Evolutionary conservation across 2,329 filamentous ascomycete genomes (phyloP).

Genomic region (Ophiostoma sp.): DNA sequence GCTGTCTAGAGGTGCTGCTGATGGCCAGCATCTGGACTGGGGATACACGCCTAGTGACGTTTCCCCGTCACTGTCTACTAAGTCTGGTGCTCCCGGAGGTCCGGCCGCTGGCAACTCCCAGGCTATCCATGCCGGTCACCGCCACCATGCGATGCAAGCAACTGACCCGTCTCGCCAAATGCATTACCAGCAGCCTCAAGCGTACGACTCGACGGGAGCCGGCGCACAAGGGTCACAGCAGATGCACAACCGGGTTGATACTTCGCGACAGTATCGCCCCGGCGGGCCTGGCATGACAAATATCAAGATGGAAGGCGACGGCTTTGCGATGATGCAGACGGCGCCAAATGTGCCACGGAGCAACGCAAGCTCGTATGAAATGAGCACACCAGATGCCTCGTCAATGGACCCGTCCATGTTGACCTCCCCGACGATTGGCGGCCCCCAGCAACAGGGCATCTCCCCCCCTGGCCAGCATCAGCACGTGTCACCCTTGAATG

Average conservation of each 20-base stretch:
- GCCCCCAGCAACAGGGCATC: conserved; percentile 14
- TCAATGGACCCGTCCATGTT: conserved; percentile 40
- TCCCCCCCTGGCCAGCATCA: conserved; percentile 8
- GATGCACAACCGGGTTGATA: background rate
- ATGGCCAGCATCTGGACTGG: conserved; percentile 27
- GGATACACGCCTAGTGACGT: conserved; percentile 18
- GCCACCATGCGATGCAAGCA: conserved; percentile 24
- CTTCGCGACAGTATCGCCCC: conserved; percentile 29
- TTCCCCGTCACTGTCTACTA: conserved; percentile 25
- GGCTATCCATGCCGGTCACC: background rate
- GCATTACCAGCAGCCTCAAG: conserved; percentile 26
- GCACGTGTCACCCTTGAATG: conserved; percentile 20
- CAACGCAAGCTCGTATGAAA: conserved; percentile 36
- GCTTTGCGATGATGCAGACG: conserved; percentile 37
- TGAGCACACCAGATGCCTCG: conserved; percentile 27
- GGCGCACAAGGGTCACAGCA: conserved; percentile 22
- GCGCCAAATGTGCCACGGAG: conserved; percentile 39
- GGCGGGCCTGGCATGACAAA: conserved; percentile 24
- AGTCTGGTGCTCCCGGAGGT: conserved; percentile 13
- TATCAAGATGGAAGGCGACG: conserved; percentile 38
- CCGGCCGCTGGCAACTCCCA: background rate
- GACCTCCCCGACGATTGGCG: conserved; percentile 38
- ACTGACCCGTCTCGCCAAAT: conserved; percentile 29
- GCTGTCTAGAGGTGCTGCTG: conserved; percentile 30
- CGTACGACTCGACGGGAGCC: background rate